These are phyloP conservation scores for Suillus spraguei DNA, from an alignment of 768 basidiomycete genomes.

Conservation along the genomic window DNA sequence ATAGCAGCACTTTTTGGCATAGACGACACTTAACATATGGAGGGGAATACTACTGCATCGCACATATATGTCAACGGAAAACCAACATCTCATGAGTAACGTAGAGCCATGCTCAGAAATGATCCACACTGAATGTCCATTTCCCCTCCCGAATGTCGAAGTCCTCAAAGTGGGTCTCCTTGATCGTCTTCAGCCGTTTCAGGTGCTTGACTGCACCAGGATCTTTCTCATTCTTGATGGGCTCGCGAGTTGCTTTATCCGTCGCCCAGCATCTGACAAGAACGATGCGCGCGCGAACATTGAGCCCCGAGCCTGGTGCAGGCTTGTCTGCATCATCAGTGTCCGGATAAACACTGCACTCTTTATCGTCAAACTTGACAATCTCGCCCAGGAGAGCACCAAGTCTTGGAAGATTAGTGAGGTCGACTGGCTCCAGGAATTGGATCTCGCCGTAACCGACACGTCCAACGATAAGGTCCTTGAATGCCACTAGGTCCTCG, in stretches of 20 bases:
- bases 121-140: conserved; percentile 94
- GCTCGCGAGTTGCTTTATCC: conserved; percentile 89
- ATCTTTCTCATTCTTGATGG: conserved; percentile 80
- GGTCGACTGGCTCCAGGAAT: conserved; percentile 81
- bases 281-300: conserved; percentile 80
- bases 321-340: conserved; percentile 86
- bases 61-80: neutral
- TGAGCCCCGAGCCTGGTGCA: conserved; percentile 80
- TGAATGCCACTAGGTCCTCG: conserved; percentile 71
- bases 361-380: conserved; percentile 87
- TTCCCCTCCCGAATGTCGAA: conserved; percentile 82
- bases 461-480: conserved; percentile 86
- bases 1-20: conserved; percentile 11
- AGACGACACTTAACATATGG: conserved; percentile 8
- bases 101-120: conserved; percentile 59
- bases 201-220: conserved; percentile 71
- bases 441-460: conserved; percentile 87
- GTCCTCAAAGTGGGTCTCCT: conserved; percentile 80
- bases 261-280: conserved; percentile 84
- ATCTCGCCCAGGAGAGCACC: conserved; percentile 84
- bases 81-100: neutral
- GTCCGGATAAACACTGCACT: conserved; percentile 93
- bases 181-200: conserved; percentile 82
- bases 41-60: neutral
- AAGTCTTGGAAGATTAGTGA: conserved; percentile 82